Evolutionary conservation across 2,329 filamentous ascomycete genomes (phyloP), one percentile per base, ranked within the genome.

Genomic region (Metarhizium guizhouense): DNA sequence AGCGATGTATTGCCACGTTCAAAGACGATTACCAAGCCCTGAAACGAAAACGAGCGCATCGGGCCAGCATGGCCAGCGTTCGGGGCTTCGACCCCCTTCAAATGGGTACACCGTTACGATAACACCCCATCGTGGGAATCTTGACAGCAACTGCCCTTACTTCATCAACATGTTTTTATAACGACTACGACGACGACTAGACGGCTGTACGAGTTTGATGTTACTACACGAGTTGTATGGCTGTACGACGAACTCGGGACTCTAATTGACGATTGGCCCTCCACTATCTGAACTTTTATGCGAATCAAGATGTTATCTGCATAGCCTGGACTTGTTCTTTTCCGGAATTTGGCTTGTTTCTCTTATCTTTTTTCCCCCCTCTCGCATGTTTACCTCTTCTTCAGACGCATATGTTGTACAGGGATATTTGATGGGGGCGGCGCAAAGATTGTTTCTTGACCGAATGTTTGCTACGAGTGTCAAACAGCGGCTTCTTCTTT

Each of bases 1-100:
- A 77, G 58, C 75, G 78, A 58, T 82, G 80, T 66, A 84, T 86
- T 59, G 70, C 75, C 57, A 76, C 76, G 59, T 86, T 83, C 79
- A 85, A 84, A 67, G 68, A 77, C 36, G 82, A 85, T 63, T 86
- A 81, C 55, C 67, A 68, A 54, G 65, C 65, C 16, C 70, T 83
- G 34, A 79, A 80, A 67, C 72, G 73, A 56, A 75, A 72, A 61
- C 72, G 74, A 36, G 70, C 71, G 51, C 63, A 62, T 48, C 67
- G 69, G 42, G 63, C 63, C 42, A 69, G 60, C 54, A 61, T 67
- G 53, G 59, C 61, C 54, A 69, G 65, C 51, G 59, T 64, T 51
- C 61, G 61, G 13, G 66, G 62, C 40, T 58, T 66, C 47, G 63
- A 64, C 54, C 63, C 66, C 4, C 61, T 65, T 14, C 61, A 63